phyloP scores from a whole-genome alignment of 2,329 filamentous ascomycete species.

The Penicillium sp. region DNA sequence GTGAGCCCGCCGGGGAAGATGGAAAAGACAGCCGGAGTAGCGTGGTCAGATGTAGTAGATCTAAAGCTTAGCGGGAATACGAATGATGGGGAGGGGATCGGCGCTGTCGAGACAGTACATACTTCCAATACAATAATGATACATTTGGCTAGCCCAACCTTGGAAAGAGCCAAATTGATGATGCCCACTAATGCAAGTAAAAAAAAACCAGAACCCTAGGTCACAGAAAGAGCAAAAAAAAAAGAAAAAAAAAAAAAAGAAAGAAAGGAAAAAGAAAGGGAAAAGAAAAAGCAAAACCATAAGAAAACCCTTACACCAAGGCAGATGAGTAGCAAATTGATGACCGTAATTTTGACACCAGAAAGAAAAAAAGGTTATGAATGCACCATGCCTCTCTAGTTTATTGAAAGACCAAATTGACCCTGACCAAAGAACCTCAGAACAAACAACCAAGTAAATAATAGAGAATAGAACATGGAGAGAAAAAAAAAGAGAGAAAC shows the following conservation, averaged over 20 bases:
- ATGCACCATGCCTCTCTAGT: constrained; percentile 16
- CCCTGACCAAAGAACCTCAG: not conserved
- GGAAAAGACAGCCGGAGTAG: not conserved
- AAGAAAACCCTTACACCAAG: not conserved
- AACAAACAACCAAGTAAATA: constrained; percentile 7
- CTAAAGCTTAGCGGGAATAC: constrained; percentile 10
- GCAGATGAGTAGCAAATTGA: constrained; percentile 3
- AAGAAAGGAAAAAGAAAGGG: not conserved
- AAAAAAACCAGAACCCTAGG: not conserved
- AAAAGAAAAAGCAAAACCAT: constrained; percentile 1
- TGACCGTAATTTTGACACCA: constrained; percentile 5
- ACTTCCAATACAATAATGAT: not conserved
- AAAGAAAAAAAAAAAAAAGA: not conserved
- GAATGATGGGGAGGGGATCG: not conserved
- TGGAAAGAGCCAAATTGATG: not conserved
- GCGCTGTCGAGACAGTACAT: not conserved
- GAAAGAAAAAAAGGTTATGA: not conserved
- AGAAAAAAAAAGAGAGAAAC: not conserved
- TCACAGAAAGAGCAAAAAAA: not conserved
- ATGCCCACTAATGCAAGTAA: not conserved
- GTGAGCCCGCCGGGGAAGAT: not conserved
- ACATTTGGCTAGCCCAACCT: constrained; percentile 4
- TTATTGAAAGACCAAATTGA: constrained; percentile 9
- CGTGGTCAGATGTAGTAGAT: constrained; percentile 5
- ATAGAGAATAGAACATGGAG: constrained; percentile 3